A percentile compares a stretch with the other conserved stretches of the same genome.
These are phyloP conservation scores for Pleomassaria siparia DNA, from an alignment of 2,329 filamentous ascomycete genomes.

Conservation along the genomic window DNA sequence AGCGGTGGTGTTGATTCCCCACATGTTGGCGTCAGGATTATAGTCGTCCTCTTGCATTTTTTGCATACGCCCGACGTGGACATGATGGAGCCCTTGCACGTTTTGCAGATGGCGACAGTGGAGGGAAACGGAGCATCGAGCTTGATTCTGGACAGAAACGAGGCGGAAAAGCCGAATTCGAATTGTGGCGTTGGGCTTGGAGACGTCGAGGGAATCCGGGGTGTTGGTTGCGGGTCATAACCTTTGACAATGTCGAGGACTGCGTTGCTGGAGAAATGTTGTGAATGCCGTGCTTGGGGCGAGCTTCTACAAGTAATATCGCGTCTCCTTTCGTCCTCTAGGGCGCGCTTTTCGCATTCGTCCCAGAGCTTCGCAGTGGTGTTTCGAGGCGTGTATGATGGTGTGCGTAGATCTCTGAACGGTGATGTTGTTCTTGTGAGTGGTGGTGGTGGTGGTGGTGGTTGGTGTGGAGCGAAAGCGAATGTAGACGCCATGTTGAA, in stretches of 20 bases:
- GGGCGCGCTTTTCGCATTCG: conserved; percentile 34
- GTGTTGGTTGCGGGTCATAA: conserved; percentile 11
- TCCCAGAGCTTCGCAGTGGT: conserved; percentile 39
- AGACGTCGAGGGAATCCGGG: conserved; percentile 8
- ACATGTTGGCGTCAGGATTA: conserved; percentile 19
- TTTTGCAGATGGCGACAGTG: conserved; percentile 33
- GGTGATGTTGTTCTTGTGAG: conserved; percentile 27
- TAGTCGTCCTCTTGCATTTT: conserved; percentile 32
- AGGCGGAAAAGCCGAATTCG: conserved; percentile 31
- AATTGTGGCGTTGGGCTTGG: conserved; percentile 13
- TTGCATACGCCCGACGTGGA: conserved; percentile 33
- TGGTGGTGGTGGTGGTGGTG: conserved; percentile 24
- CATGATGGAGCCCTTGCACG: conserved; percentile 29
- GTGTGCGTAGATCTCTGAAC: conserved; percentile 27
- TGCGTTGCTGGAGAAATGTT: conserved; percentile 20
- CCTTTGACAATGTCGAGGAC: conserved; percentile 22
- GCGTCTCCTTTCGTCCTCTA: conserved; percentile 34
- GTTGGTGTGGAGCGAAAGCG: conserved; percentile 21
- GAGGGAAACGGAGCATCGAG: conserved; percentile 14
- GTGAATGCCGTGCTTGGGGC: conserved; percentile 15
- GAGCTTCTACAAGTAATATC: conserved; percentile 14
- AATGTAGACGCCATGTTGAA: conserved; percentile 17
- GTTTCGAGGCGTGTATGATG: conserved; percentile 26
- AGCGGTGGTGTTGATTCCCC: conserved; percentile 32
- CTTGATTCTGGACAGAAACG: conserved; percentile 3